Evolutionary conservation across 208 protist species (phyloP), one percentile per base, ranked within the genome.

Genomic region (Crithidia sp.): DNA sequence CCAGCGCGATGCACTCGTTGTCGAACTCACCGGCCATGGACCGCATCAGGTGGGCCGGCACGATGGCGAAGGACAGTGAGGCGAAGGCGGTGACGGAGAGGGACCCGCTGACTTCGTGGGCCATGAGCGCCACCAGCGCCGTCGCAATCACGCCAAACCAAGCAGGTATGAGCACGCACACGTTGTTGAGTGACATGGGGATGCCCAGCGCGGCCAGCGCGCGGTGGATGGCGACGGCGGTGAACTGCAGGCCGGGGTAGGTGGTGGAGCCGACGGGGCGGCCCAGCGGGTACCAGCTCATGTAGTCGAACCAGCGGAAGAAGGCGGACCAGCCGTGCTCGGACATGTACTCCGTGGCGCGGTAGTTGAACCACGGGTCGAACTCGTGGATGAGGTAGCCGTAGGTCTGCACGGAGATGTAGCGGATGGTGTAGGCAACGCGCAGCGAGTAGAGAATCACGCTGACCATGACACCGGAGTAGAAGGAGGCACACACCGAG

Each of bases 1-100:
- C 98, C 68, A 99, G 96, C n/a, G 99, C 98, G 76, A 99, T 92
- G 63, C 89, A 96, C 86, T 99, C 99, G 81, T 99, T 99, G 93
- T 99, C 99, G 80, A 97, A 99, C 54, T 96, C 98, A 9, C 99
- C 99, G 39, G 98, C 98, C 49, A 99, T 98, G 17, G 98, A 99
- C 65, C 99, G 92, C 67, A 98, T 98, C 60, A 99, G 97, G 82
- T 99, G 99, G 39, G 84, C 82, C 43, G 86, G 88, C 14, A 83
- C 13, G 16, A 93, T 86, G 52, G 79, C 19, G 65, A 92, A 85
- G 36, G 87, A 54, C 39, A 97, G 75, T 10, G 96, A 79, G 36
- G 99, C 85, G 13, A 99, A 76, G 3, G 87, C 89, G 5, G 91
- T 90, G 4, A 92, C 88, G 9, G 95, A 39, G 2, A 98, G 66